These are phyloP conservation scores for Coemansia interrupta DNA, from an alignment of 192 early-diverging fungal species.

Conservation along the genomic window DNA sequence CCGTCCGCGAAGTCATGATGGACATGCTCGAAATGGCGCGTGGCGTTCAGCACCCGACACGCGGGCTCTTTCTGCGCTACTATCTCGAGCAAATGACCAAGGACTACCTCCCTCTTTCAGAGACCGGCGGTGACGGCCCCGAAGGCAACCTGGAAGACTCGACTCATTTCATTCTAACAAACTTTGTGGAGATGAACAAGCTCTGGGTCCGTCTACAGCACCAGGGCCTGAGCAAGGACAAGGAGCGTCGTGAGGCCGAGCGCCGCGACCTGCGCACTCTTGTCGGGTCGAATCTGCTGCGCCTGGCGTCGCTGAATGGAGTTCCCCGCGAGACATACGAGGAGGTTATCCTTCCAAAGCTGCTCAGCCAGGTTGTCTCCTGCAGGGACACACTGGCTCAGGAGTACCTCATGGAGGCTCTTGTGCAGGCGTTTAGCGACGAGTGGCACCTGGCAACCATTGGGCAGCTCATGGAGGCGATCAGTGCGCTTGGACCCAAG, in stretches of 20 bases:
- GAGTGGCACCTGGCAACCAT: slow-evolving; percentile 94
- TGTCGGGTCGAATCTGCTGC: slow-evolving; percentile 94
- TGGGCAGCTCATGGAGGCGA: slow-evolving; percentile 83
- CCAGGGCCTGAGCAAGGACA: slow-evolving; percentile 90
- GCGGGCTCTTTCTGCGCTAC: slow-evolving; percentile 94
- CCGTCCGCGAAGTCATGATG: slow-evolving; percentile 93
- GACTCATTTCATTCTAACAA: slow-evolving; percentile 92
- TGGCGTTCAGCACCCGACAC: slow-evolving; percentile 97
- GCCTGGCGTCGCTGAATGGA: slow-evolving; percentile 87
- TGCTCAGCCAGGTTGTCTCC: slow-evolving; percentile 94
- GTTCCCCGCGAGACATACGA: slow-evolving; percentile 83
- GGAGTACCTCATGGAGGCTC: slow-evolving; percentile 99
- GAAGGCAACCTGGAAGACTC: slow-evolving; percentile 88
- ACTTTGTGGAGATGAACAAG: slow-evolving; percentile 99
- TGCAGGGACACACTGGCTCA: slow-evolving; percentile 98
- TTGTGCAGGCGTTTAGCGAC: slow-evolving; percentile 97
- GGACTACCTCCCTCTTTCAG: slow-evolving; percentile 85
- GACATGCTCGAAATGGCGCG: slow-evolving; percentile 99
- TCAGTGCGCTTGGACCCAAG: slow-evolving; percentile 83
- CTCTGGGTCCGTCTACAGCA: slow-evolving; percentile 98
- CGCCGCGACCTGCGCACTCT: slow-evolving; percentile 90
- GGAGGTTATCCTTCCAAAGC: slow-evolving; percentile 80
- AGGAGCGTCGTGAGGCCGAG: slow-evolving; percentile 93
- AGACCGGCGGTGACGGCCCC: slow-evolving; percentile 22
- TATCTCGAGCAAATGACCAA: slow-evolving; percentile 93